Conservation (phyloP, 2,329 filamentous ascomycete species). For the Ambrosiella cleistominuta region DNA sequence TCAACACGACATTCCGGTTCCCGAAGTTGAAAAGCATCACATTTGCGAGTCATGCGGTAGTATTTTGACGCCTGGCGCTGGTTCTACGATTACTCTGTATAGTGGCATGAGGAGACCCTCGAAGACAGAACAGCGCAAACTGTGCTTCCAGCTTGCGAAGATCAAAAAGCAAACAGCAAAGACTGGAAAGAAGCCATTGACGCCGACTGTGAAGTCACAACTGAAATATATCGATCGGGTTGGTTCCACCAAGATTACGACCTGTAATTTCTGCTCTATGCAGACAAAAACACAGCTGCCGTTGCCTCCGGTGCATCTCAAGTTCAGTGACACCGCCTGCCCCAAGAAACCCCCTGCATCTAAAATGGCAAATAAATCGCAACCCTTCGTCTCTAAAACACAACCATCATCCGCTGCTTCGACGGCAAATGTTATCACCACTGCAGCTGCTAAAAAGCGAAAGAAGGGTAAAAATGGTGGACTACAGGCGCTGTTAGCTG, state of each 20-base stretch:
- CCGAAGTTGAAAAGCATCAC: conserved; percentile 34
- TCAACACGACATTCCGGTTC: conserved; percentile 25
- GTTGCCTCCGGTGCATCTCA: conserved; percentile 1
- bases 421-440: neutral
- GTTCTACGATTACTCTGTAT: neutral
- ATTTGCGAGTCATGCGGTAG: conserved; percentile 43
- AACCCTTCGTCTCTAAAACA: neutral
- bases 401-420: conserved; percentile 13
- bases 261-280: conserved; percentile 1
- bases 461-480: conserved; percentile 48
- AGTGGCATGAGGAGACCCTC: neutral
- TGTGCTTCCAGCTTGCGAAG: neutral
- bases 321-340: neutral
- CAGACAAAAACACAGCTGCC: conserved; percentile 5
- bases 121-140: neutral
- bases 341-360: too few species aligned
- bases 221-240: neutral
- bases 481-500: conserved; percentile 45
- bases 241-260: conserved; percentile 3
- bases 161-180: neutral
- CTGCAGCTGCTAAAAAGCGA: conserved; percentile 42
- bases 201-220: neutral
- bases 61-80: conserved; percentile 20
- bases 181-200: neutral
- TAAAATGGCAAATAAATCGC: too few species aligned